Percentiles rank a stretch among this genome's conserved stretches.
phyloP scores from a whole-genome alignment of 441 rosid genomes.

The Pelargonium cotyledonis region DNA sequence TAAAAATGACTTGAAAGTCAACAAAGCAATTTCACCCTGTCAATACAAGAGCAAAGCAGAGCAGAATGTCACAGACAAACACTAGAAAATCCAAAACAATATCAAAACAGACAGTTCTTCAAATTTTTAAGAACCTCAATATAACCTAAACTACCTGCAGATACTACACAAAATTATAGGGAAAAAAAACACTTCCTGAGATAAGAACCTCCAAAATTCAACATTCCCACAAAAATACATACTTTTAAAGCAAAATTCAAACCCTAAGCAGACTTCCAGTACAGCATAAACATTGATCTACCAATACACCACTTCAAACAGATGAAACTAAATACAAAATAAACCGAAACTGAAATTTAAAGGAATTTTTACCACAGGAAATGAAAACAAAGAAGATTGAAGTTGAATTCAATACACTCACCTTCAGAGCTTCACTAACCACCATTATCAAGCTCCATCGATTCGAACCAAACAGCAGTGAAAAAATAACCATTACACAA shows the following conservation, averaged over 20 bases:
- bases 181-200: too few species aligned
- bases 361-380: neutral
- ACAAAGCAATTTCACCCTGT: slow-evolving; percentile 4
- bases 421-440: slow-evolving; percentile 25
- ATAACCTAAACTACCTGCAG: neutral
- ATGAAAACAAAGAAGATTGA: slow-evolving; percentile 12
- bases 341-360: slow-evolving; percentile 6
- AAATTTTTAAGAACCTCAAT: neutral
- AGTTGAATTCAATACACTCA: slow-evolving; percentile 13
- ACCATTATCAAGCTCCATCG: slow-evolving; percentile 23
- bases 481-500: neutral
- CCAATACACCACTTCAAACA: neutral
- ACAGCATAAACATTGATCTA: neutral
- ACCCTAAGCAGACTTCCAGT: neutral
- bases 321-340: neutral
- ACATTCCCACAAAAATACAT: too few species aligned
- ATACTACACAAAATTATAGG: neutral
- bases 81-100: too few species aligned
- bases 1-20: slow-evolving; percentile 3
- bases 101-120: neutral
- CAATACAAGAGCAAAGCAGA: neutral
- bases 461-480: neutral
- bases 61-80: too few species aligned
- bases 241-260: neutral
- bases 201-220: too few species aligned